Evolutionary conservation across 768 basidiomycete species (phyloP), one percentile per base, ranked within the genome.

Genomic region (Chalciporus piperatus): DNA sequence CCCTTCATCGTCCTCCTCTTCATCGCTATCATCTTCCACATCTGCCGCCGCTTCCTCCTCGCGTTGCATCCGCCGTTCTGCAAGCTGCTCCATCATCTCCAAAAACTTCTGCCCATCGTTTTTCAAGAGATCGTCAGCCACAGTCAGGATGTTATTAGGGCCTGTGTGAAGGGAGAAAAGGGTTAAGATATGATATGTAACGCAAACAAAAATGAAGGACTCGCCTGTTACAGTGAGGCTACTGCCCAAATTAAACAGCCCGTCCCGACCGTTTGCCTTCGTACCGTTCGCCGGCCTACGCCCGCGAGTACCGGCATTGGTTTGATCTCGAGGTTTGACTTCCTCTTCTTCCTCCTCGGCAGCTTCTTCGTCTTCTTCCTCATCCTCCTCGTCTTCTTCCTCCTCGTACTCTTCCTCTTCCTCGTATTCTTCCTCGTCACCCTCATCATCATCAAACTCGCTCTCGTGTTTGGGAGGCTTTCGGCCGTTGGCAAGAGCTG

Each of bases 41-140:
- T 82, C 84, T 0, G 80, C 77, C 16, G 75, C 79, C 28, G 74
- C 78, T 64, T 80, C 77, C 60, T 94, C 89, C 65, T 98, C 95
- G 4, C 95, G 81, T 60, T 90, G 87, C 81, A 96, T 92, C 41
- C 96, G 82, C 45, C 92, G 82, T 64, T 97, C 93, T 0, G 96
- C 95, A 17, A 99, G 81, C 71, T 96, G 93, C 69, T 98, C 97
- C 97, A 99, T 99, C 97, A 99, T 99, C 76, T 99, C 97, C 61
- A 99, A 74, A 75, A 99, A 99, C 75, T 97, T 98, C 64, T 94
- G 92, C 2, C 96, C 96, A 63, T 99, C 95, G 63, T 98, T 98
- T 78, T 97, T 97, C 61, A 99, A 79, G 41, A 99, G 81, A 73
- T 99, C 97, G 66, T 99, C 97, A 41, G 97, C 97, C 47, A 99